Conservation (phyloP, 2,329 filamentous ascomycete genomes). For the Cytospora piceae region DNA sequence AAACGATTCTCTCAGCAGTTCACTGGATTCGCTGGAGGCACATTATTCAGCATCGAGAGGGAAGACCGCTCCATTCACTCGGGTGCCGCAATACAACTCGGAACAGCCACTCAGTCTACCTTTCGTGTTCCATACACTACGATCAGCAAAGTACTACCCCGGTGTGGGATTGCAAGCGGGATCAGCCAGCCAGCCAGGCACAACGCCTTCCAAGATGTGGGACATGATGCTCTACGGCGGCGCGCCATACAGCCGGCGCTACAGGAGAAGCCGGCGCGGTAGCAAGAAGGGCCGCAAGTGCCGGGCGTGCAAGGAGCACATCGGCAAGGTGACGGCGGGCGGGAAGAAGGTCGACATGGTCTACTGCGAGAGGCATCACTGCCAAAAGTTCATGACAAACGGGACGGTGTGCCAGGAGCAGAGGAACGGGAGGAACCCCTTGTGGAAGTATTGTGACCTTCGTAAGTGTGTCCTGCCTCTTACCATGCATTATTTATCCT, state of each 20-base stretch:
- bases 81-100: background rate
- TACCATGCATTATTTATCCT: background rate
- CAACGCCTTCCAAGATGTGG: conserved; percentile 19
- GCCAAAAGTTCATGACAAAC: conserved; percentile 6
- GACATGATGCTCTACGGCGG: conserved; percentile 23
- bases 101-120: background rate
- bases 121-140: background rate
- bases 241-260: conserved; percentile 1
- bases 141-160: background rate
- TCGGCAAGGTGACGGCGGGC: conserved; percentile 19
- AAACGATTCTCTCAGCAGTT: background rate
- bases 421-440: conserved; percentile 23
- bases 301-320: conserved; percentile 17
- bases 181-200: background rate
- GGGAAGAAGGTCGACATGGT: conserved; percentile 20
- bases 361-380: conserved; percentile 29
- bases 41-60: background rate
- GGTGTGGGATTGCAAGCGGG: background rate
- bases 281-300: conserved; percentile 19
- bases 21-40: background rate
- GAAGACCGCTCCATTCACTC: background rate
- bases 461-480: conserved; percentile 13
- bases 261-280: conserved; percentile 3
- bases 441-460: conserved; percentile 24
- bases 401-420: conserved; percentile 23